phyloP scores from a whole-genome alignment of 257 asterid genomes.

The Nicotiana paniculata region DNA sequence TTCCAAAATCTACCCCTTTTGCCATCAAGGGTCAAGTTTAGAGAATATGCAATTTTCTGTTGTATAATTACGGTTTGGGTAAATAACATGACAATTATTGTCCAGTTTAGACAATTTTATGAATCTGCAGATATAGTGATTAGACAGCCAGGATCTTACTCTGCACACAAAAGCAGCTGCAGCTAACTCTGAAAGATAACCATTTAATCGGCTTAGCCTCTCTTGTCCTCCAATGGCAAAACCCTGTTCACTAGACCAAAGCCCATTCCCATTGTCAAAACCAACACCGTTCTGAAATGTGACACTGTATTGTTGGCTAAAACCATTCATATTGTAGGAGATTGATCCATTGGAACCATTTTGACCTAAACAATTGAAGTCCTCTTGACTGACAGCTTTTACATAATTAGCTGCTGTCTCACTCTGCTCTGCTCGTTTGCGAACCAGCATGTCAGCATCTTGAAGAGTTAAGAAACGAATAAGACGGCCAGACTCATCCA shows the following conservation, averaged over 20 bases:
- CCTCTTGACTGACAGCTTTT: conserved; percentile 67
- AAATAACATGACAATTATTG: background rate
- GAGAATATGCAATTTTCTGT: conserved; percentile 3
- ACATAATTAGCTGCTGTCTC: conserved; percentile 89
- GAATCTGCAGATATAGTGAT: background rate
- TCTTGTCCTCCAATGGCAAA: conserved; percentile 96
- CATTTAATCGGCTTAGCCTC: conserved; percentile 67
- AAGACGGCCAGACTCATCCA: conserved; percentile 67
- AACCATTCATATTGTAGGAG: conserved; percentile 34
- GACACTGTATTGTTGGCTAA: conserved; percentile 33
- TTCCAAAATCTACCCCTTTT: background rate
- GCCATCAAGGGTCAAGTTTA: conserved; percentile 1
- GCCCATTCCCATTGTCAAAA: conserved; percentile 81
- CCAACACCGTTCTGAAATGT: conserved; percentile 96
- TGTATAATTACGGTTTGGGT: background rate
- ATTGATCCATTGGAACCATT: conserved; percentile 26
- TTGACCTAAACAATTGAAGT: conserved; percentile 25
- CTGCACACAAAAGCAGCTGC: conserved; percentile 99
- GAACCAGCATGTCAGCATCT: conserved; percentile 75
- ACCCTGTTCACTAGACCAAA: conserved; percentile 86
- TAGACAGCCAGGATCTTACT: conserved; percentile 34
- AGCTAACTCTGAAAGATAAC: conserved; percentile 87
- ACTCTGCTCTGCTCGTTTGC: conserved; percentile 73
- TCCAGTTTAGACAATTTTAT: background rate
- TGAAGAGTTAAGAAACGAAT: conserved; percentile 75